Conservation (phyloP, 2,329 filamentous ascomycete species). For the Sarocladium oryzae region DNA sequence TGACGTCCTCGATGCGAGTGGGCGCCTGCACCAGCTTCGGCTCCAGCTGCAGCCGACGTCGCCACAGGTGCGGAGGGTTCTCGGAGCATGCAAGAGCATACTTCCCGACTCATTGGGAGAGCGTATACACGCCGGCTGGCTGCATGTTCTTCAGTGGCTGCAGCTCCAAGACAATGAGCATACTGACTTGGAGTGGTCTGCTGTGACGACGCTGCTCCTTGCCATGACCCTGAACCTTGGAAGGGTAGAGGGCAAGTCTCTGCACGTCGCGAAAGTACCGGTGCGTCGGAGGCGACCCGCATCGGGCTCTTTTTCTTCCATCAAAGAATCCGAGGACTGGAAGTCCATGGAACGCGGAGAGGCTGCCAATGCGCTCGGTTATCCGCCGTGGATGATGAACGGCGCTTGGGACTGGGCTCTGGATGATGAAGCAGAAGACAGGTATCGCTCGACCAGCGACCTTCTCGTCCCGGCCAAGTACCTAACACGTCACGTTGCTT, state of each 20-base stretch:
- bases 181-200: slow-evolving; percentile 61
- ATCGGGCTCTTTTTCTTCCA: slow-evolving; percentile 29
- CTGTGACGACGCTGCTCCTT: slow-evolving; percentile 57
- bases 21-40: slow-evolving; percentile 57
- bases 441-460: slow-evolving; percentile 19
- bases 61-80: slow-evolving; percentile 52
- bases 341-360: slow-evolving; percentile 40
- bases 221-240: slow-evolving; percentile 57
- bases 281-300: slow-evolving; percentile 24
- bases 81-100: slow-evolving; percentile 58
- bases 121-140: slow-evolving; percentile 64
- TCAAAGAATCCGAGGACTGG: slow-evolving; percentile 38
- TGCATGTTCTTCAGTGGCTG: slow-evolving; percentile 68
- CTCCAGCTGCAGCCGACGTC: slow-evolving; percentile 61
- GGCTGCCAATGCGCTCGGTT: slow-evolving; percentile 40
- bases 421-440: slow-evolving; percentile 41
- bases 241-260: slow-evolving; percentile 21
- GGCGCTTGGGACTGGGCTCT: slow-evolving; percentile 67
- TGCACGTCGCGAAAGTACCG: slow-evolving; percentile 21
- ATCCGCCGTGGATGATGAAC: slow-evolving; percentile 53
- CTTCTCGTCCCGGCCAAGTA: slow-evolving; percentile 30
- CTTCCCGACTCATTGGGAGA: slow-evolving; percentile 52
- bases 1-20: slow-evolving; percentile 58
- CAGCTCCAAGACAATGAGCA: slow-evolving; percentile 38
- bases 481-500: slow-evolving; percentile 43